Conservation (phyloP, 768 basidiomycete genomes). For the Amanita molliuscula region DNA sequence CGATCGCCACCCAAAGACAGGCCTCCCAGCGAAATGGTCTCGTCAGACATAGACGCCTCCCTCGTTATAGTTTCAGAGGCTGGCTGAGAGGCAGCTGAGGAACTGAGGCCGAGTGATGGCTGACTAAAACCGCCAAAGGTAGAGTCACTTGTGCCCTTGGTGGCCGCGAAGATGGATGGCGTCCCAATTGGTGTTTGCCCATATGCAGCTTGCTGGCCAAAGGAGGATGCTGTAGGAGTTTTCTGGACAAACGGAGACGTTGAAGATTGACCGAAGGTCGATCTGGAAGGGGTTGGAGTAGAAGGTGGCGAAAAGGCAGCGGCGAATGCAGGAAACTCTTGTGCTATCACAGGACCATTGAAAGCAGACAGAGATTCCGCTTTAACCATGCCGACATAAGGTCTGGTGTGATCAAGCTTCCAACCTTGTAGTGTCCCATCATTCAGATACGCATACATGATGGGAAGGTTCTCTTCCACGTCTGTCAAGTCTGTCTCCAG, state of each 20-base stretch:
- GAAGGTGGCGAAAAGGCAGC: conserved; percentile 5
- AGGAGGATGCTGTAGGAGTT: conserved; percentile 6
- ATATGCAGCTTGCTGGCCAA: conserved; percentile 12
- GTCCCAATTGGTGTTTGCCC: conserved; percentile 19
- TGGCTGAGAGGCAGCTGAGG: conserved; percentile 10
- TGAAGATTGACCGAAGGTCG: conserved; percentile 24
- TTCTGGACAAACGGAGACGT: conserved; percentile 13
- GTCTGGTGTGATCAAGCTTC: conserved; percentile 50
- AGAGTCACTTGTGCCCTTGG: conserved; percentile 11
- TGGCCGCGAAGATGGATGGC: conserved; percentile 5
- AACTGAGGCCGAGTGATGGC: conserved; percentile 13
- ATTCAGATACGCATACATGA: conserved; percentile 67
- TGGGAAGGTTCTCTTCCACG: conserved; percentile 31
- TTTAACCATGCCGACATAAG: conserved; percentile 48
- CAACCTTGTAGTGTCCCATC: conserved; percentile 73
- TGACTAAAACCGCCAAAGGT: conserved; percentile 13
- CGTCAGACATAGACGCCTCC: conserved; percentile 39
- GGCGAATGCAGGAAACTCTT: conserved; percentile 7
- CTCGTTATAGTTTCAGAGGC: conserved; percentile 25
- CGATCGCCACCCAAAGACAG: conserved; percentile 21
- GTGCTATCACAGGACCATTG: neutral
- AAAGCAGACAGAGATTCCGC: conserved; percentile 1
- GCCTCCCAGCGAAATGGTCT: conserved; percentile 26
- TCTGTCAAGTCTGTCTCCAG: conserved; percentile 61
- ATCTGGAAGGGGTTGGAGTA: conserved; percentile 6